These are phyloP conservation scores for Solanum neorickii DNA, from an alignment of 257 asterid genomes.

Conservation along the genomic window DNA sequence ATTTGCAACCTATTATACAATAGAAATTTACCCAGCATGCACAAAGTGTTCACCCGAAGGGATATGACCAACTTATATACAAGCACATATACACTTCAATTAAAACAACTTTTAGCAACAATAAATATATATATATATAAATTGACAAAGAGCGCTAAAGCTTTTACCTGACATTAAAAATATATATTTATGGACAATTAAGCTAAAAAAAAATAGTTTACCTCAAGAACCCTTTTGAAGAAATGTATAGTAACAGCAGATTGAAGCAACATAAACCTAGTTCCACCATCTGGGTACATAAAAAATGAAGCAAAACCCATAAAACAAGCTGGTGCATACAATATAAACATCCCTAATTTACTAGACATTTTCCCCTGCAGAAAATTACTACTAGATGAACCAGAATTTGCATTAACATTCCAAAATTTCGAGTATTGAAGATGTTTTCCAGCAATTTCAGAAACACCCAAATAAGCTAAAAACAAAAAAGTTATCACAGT, in stretches of 20 bases:
- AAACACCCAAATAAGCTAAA: slow-evolving; percentile 27
- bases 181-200: too few relatives aligned
- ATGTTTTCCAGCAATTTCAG: slow-evolving; percentile 35
- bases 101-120: too few relatives aligned
- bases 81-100: not conserved
- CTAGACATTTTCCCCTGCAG: slow-evolving; percentile 12
- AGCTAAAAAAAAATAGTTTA: not conserved
- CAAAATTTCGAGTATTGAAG: slow-evolving; percentile 49
- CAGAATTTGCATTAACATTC: not conserved
- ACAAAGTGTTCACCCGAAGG: too few relatives aligned
- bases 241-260: slow-evolving; percentile 50
- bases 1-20: too few relatives aligned
- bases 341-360: slow-evolving; percentile 34
- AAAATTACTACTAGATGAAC: not conserved
- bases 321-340: slow-evolving; percentile 38
- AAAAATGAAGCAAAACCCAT: slow-evolving; percentile 31
- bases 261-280: slow-evolving; percentile 53
- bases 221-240: slow-evolving; percentile 72
- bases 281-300: slow-evolving; percentile 30
- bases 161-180: too few relatives aligned
- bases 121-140: too few relatives aligned
- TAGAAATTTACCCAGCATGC: fast-evolving
- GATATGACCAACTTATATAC: not conserved
- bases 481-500: slow-evolving; percentile 20
- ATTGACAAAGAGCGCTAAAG: too few relatives aligned